Evolutionary conservation across 768 basidiomycete species (phyloP).

Genomic region (Hericium alpestre): DNA sequence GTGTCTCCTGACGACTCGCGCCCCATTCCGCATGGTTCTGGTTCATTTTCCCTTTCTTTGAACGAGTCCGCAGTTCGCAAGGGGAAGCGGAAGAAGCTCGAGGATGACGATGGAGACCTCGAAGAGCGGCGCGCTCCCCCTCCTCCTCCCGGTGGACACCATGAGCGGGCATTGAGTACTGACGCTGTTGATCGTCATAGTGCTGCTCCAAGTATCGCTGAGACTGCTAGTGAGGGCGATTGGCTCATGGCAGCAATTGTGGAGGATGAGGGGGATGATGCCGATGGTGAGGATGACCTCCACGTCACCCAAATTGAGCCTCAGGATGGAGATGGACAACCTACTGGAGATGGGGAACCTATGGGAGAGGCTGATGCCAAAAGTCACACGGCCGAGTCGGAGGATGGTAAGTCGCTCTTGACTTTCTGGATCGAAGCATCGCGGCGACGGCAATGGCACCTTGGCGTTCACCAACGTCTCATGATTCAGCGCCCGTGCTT

Average conservation of each 20-base stretch:
- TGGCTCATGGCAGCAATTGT: constrained; percentile 87
- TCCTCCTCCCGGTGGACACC: constrained; percentile 41
- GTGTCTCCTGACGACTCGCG: constrained; percentile 73
- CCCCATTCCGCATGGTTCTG: constrained; percentile 56
- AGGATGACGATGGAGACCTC: constrained; percentile 75
- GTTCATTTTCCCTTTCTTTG: constrained; percentile 29
- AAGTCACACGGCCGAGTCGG: not conserved
- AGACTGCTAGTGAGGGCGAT: constrained; percentile 62
- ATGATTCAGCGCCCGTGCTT: not conserved
- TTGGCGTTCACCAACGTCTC: constrained; percentile 3
- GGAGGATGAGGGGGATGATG: constrained; percentile 51
- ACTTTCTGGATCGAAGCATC: not conserved
- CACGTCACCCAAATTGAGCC: constrained; percentile 4
- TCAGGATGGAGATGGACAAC: constrained; percentile 1
- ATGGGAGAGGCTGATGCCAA: not conserved
- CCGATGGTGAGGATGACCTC: constrained; percentile 19
- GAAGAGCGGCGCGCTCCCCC: constrained; percentile 63
- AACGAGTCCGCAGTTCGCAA: constrained; percentile 49
- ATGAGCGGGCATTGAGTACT: constrained; percentile 32
- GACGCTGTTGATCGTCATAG: constrained; percentile 50
- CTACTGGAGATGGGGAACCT: not conserved
- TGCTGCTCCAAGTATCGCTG: constrained; percentile 57
- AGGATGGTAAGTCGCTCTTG: constrained; percentile 21
- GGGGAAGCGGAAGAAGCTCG: constrained; percentile 82
- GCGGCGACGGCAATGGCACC: constrained; percentile 19